Conservation (phyloP, 441 rosid genomes). For the Brassica balearica region DNA sequence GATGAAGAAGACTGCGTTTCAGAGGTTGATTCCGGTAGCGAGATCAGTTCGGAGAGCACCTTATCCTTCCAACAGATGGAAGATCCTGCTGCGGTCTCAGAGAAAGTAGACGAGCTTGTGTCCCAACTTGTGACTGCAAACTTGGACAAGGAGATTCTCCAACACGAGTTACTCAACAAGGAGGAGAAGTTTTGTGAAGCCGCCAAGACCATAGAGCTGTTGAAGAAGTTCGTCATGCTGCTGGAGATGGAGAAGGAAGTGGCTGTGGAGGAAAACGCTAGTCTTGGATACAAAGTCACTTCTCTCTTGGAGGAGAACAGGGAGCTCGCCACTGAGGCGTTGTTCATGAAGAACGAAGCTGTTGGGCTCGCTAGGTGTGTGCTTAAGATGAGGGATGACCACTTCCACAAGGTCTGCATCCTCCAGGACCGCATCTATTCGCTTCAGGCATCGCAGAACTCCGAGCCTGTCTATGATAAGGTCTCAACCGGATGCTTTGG, state of each 20-base stretch:
- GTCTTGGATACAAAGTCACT: constrained; percentile 50
- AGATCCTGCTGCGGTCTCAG: constrained; percentile 23
- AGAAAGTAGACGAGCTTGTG: constrained; percentile 49
- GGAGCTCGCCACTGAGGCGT: constrained; percentile 53
- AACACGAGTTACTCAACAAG: constrained; percentile 47
- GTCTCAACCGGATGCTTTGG: constrained; percentile 45
- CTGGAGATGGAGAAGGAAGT: constrained; percentile 69
- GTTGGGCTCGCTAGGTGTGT: constrained; percentile 60
- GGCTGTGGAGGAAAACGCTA: constrained; percentile 57
- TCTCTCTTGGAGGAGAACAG: constrained; percentile 57
- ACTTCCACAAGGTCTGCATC: constrained; percentile 49
- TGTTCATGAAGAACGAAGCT: constrained; percentile 63
- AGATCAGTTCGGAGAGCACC: constrained; percentile 52
- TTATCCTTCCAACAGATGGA: constrained; percentile 48
- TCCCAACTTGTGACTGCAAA: constrained; percentile 55
- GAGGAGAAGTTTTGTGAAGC: constrained; percentile 50
- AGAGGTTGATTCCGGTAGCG: constrained; percentile 33
- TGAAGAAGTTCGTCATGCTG: constrained; percentile 63
- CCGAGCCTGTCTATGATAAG: constrained; percentile 38
- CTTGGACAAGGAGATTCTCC: constrained; percentile 58
- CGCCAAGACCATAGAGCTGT: constrained; percentile 54
- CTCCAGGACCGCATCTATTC: constrained; percentile 46
- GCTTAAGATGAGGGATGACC: constrained; percentile 68
- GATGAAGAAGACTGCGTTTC: constrained; percentile 36
- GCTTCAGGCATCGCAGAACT: constrained; percentile 52